phyloP scores from a whole-genome alignment of 148 eudicot genomes.

The Rhododendron williamsianum region DNA sequence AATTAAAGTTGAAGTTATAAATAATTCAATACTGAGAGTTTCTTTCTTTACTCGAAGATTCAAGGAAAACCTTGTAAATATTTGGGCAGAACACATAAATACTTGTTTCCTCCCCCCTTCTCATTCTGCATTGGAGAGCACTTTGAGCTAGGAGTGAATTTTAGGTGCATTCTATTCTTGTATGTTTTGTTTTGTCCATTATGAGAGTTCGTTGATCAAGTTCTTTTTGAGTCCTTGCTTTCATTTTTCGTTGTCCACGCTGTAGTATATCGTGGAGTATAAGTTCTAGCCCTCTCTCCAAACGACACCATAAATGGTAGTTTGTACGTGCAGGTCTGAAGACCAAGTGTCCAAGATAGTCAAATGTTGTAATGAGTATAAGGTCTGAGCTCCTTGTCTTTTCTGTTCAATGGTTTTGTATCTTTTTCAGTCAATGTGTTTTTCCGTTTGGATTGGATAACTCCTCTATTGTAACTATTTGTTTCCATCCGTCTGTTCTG shows the following conservation, averaged over 20 bases:
- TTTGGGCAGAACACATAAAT: background rate
- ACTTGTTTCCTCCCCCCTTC: no score
- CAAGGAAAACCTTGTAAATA: background rate
- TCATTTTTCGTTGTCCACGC: background rate
- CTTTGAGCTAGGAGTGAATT: background rate
- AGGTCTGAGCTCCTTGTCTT: conserved; percentile 38
- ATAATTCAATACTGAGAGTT: background rate
- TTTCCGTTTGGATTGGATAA: background rate
- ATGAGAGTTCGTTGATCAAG: background rate
- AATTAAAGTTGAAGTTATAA: background rate
- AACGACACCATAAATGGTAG: background rate
- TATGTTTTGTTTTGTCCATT: background rate
- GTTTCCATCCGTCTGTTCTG: background rate
- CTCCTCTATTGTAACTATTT: background rate
- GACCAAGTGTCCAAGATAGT: conserved; percentile 82
- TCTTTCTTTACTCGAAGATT: background rate
- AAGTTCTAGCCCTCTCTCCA: background rate
- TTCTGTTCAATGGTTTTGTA: background rate
- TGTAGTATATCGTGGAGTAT: background rate
- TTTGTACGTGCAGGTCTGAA: conserved; percentile 23
- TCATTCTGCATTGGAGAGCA: background rate
- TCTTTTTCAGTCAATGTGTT: background rate
- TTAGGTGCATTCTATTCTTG: background rate
- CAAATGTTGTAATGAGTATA: conserved; percentile 68
- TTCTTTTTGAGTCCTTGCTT: background rate